A percentile compares a stretch with the other conserved stretches of the same genome.
Evolutionary conservation across 2,329 filamentous ascomycete genomes (phyloP).

Genomic region (Nemania diffusa): DNA sequence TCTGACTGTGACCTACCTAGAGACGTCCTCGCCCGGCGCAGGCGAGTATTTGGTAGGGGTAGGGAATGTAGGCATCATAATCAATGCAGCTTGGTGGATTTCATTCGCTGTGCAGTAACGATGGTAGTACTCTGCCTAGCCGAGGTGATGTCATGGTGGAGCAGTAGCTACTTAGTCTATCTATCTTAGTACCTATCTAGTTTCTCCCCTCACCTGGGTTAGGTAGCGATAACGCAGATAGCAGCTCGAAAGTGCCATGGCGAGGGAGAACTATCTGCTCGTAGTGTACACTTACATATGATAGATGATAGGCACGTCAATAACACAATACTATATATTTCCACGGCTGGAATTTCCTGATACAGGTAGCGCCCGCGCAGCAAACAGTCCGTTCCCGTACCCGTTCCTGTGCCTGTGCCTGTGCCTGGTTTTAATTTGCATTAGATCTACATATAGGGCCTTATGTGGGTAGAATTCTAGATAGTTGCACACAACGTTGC

Average conservation of each 20-base stretch:
- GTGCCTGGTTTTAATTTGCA: constrained; percentile 44
- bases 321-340: constrained; percentile 12
- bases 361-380: constrained; percentile 39
- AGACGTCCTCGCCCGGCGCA: too few species aligned
- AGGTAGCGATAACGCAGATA: constrained; percentile 2
- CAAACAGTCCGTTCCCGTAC: too few species aligned
- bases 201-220: neutral
- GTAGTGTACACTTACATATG: neutral
- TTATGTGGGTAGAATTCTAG: constrained; percentile 3
- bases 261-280: neutral
- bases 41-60: neutral
- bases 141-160: constrained; percentile 33
- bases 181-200: constrained; percentile 1
- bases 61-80: too few species aligned
- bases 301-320: constrained; percentile 7
- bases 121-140: neutral
- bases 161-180: constrained; percentile 19
- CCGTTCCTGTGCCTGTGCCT: too few species aligned
- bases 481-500: constrained; percentile 12
- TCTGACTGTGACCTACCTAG: neutral
- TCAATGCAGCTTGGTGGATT: too few species aligned
- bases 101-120: neutral
- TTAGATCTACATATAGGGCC: too few species aligned
- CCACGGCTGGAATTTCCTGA: constrained; percentile 41
- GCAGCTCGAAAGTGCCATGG: neutral